Conservation (phyloP, 305 asterid species). For the Solanum chacoense region DNA sequence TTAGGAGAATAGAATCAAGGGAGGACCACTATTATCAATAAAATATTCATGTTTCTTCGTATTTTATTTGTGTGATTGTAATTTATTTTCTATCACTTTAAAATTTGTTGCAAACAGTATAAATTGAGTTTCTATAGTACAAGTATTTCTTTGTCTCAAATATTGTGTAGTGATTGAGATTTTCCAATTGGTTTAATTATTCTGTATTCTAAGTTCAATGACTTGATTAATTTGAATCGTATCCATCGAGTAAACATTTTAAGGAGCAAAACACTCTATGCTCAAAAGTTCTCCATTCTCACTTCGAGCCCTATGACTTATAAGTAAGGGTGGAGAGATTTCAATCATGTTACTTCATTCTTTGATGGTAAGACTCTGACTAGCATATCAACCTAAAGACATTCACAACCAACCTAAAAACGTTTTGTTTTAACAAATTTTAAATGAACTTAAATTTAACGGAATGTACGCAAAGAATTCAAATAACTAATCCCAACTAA, state of each 20-base stretch:
- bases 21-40: too few relatives aligned
- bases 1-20: too few relatives aligned
- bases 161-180: neutral
- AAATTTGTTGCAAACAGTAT: too few relatives aligned
- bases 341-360: neutral
- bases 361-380: too few relatives aligned
- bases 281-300: neutral
- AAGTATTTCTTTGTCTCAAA: neutral
- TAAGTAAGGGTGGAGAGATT: neutral
- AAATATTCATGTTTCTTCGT: too few relatives aligned
- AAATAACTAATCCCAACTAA: neutral
- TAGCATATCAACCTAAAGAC: neutral
- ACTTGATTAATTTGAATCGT: neutral
- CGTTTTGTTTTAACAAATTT: neutral
- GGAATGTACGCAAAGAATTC: neutral
- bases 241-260: too few relatives aligned
- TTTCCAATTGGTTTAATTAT: neutral
- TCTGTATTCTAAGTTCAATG: neutral
- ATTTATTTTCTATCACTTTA: too few relatives aligned
- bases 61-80: too few relatives aligned
- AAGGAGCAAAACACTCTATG: neutral
- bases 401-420: neutral
- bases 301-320: rapidly evolving
- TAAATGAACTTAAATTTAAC: too few relatives aligned
- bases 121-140: neutral